Evolutionary conservation across 176 grass and related monocot genomes (phyloP), one percentile per base, ranked within the genome.

Genomic region (Pontederia crassipes): DNA sequence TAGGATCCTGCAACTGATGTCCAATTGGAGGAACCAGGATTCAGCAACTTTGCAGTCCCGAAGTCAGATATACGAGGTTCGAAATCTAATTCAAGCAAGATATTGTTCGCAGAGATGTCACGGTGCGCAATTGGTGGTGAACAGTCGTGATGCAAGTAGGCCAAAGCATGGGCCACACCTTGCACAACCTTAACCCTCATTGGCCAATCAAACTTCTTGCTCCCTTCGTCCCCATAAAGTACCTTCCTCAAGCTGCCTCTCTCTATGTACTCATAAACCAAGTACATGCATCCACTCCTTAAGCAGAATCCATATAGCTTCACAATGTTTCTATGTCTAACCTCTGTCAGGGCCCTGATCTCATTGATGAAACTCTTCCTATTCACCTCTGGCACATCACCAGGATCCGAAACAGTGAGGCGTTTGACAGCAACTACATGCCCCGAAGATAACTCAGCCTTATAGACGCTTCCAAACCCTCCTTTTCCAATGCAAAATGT

Each of bases 401-500:
- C 68, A 0, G 47, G 17, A 20, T 86, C 75, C 51, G 78, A 58
- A 9, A 63, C 68, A 27, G 84, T 66, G 6, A 95, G 76, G 29
- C 80, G 75, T 58, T 95, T 95, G 80, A 95, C 83, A 13, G 90
- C 90, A 9, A 87, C 57, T 6, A 75, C 40, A 46, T 74, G 61
- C 8, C 77, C 79, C 15, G 52, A 16, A 2, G 72, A 62, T 0
- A 95, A 65, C 40, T 86, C 78, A 0, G 90, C 82, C 0, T 72
- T 88, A 77, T 86, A 95, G 27, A 95, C 86, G 59, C 67, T 89
- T 28, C 90, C 80, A 66, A 89, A 95, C 15, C 82, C 73, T 4
- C 90, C 90, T 65, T 66, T 83, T 20, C 90, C 90, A 54, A 95
- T 89, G 77, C 82, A 89, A 74, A 77, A 89, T 32, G 74, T 46